A percentile compares a stretch with the other conserved stretches of the same genome.
phyloP scores from a whole-genome alignment of 306 rosid species.

The Dicorynia guianensis region DNA sequence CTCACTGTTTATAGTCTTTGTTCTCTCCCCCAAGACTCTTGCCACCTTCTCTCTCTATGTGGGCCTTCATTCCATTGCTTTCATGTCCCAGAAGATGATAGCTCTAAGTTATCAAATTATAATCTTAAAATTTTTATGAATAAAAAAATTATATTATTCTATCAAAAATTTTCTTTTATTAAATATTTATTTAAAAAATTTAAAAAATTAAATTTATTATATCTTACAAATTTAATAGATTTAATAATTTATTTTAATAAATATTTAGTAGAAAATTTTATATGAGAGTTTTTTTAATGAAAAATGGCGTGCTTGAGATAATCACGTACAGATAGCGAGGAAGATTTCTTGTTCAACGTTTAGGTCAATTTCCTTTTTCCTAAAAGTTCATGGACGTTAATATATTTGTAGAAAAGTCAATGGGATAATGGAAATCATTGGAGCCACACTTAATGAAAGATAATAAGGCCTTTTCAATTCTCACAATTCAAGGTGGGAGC shows the following conservation, averaged over 20 bases:
- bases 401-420: conserved; percentile 28
- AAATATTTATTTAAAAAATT: too few species aligned
- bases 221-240: too few species aligned
- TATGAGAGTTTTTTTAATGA: too few species aligned
- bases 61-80: background rate
- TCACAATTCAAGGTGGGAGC: conserved; percentile 5
- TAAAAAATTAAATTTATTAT: too few species aligned
- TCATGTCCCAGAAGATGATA: conserved; percentile 27
- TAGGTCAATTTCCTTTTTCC: conserved; percentile 18
- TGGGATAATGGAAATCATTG: background rate
- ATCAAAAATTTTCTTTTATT: too few species aligned
- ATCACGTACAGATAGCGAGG: background rate
- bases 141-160: too few species aligned
- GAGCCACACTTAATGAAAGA: background rate
- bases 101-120: background rate
- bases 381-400: background rate
- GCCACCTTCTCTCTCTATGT: background rate
- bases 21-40: too few species aligned
- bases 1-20: conserved; percentile 5
- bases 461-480: background rate
- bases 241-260: too few species aligned
- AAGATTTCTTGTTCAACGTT: background rate
- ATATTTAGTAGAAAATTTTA: too few species aligned
- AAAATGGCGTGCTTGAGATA: conserved; percentile 26
- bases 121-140: background rate